Percentiles rank a stretch among this genome's conserved stretches.
These are phyloP conservation scores for Teratosphaeria viscida DNA, from an alignment of 2,329 filamentous ascomycete species.

Conservation along the genomic window DNA sequence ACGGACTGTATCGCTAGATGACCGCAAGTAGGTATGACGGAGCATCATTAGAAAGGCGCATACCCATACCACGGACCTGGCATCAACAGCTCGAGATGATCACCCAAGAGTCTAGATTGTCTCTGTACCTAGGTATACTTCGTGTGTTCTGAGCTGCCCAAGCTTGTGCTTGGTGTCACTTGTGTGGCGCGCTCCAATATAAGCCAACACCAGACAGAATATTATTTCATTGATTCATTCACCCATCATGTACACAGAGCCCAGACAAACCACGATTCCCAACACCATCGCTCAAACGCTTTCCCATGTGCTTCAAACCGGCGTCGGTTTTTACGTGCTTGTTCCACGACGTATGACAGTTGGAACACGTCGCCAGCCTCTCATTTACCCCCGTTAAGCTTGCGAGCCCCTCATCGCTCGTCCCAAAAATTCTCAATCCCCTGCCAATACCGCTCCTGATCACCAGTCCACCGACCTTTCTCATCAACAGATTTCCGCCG, in stretches of 20 bases:
- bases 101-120: too few species aligned
- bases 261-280: neutral
- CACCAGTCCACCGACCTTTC: constrained; percentile 12
- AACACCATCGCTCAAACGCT: neutral
- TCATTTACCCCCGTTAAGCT: neutral
- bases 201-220: neutral
- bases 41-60: too few species aligned
- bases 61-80: too few species aligned
- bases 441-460: constrained; percentile 22
- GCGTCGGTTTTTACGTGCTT: too few species aligned
- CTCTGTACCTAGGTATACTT: too few species aligned
- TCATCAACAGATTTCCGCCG: constrained; percentile 11
- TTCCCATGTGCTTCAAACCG: neutral
- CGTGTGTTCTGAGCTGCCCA: too few species aligned
- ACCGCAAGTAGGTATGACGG: too few species aligned
- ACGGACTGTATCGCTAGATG: too few species aligned
- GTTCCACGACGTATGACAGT: too few species aligned
- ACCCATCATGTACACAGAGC: neutral
- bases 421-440: constrained; percentile 22
- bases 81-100: too few species aligned
- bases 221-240: neutral
- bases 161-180: too few species aligned
- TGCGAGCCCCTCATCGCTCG: constrained; percentile 1
- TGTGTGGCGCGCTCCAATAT: neutral
- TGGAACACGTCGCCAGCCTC: too few species aligned